Base-by-base conservation (phyloP, 208 protist species). In the Leishmania guyanensis region DNA sequence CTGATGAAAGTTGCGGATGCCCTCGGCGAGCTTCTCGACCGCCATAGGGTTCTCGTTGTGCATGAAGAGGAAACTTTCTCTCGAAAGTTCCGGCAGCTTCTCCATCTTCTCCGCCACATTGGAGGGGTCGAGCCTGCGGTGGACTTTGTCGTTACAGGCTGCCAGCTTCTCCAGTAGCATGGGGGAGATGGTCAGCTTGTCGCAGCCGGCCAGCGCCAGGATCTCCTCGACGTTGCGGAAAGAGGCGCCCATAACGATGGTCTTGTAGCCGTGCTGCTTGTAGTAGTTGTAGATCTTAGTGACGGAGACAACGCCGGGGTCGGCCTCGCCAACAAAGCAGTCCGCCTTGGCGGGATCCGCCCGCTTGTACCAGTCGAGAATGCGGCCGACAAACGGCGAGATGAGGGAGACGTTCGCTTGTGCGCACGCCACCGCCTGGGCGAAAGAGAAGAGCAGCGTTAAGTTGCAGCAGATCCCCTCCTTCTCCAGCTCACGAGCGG, bases 381-480 rank as follows among this genome's bases (percentile, higher is more conserved):
- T 99, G 81, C 99, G 96, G 72, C 98, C 98, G 26, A 98, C 96
- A 51, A 99, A 99, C 17, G 99, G 99, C 33, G 97, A 99, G 84
- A 99, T 99, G 50, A 99, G 93, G 2, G 98, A 96, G 50, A 98
- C 98, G 43, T 86, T 84, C 0, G 97, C 98, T 86, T 99, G 96
- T 17, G 98, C 98, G 85, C 96, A 99, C 62, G 93, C 95, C 50
- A 97, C 90, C n/a, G 94, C 98, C 94, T 99, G 98, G 14, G 93
- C 92, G 70, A 99, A 98, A 72, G 89, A 95, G 87, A 99, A 99
- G 75, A 99, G 90, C n/a, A 99, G 91, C 22, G 99, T 99, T 70
- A 99, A 87, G 88, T 99, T 99, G 91, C 96, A 99, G 84, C 97
- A 95, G 83, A 99, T 99, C 78, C 97, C 93, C 81, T 99, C 97